These are phyloP conservation scores for Apophysomyces trapeziformis DNA, from an alignment of 371 early-diverging fungal species.

Conservation along the genomic window DNA sequence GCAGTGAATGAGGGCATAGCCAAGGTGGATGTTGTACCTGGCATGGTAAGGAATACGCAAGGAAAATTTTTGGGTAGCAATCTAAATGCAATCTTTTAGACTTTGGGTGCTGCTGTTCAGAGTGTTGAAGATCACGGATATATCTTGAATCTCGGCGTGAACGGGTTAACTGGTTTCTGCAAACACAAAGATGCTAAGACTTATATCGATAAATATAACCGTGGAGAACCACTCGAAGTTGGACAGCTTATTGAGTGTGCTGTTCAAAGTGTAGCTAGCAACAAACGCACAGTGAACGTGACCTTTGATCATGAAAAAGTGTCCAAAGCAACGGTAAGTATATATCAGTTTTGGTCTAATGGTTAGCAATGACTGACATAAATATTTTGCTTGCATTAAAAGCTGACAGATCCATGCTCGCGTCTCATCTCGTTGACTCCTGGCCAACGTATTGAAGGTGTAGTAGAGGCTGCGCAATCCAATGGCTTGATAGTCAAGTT, in stretches of 20 bases:
- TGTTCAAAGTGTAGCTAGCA: conserved; percentile 53
- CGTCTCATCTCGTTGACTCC: conserved; percentile 67
- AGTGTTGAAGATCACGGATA: conserved; percentile 88
- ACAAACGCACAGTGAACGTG: conserved; percentile 62
- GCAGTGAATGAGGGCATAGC: conserved; percentile 64
- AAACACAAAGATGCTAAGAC: conserved; percentile 61
- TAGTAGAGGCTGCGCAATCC: conserved; percentile 53
- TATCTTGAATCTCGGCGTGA: conserved; percentile 72
- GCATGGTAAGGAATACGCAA: conserved; percentile 54
- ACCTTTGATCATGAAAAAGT: conserved; percentile 61
- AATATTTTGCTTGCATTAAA: neutral
- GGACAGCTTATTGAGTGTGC: conserved; percentile 71
- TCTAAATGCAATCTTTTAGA: conserved; percentile 34
- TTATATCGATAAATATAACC: conserved; percentile 58
- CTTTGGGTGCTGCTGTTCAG: conserved; percentile 64
- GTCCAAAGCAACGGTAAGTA: conserved; percentile 50
- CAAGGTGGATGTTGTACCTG: conserved; percentile 57
- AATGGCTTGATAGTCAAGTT: conserved; percentile 68
- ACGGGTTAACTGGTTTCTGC: conserved; percentile 69
- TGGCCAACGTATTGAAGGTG: conserved; percentile 63
- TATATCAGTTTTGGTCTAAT: neutral
- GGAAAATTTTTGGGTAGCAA: neutral
- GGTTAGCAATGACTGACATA: neutral
- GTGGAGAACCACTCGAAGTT: conserved; percentile 53
- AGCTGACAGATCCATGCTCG: conserved; percentile 51